A percentile compares a stretch with the other conserved stretches of the same genome.
These are phyloP conservation scores for Orbilia oligospora DNA, from an alignment of 2,329 filamentous ascomycete species.

Conservation along the genomic window DNA sequence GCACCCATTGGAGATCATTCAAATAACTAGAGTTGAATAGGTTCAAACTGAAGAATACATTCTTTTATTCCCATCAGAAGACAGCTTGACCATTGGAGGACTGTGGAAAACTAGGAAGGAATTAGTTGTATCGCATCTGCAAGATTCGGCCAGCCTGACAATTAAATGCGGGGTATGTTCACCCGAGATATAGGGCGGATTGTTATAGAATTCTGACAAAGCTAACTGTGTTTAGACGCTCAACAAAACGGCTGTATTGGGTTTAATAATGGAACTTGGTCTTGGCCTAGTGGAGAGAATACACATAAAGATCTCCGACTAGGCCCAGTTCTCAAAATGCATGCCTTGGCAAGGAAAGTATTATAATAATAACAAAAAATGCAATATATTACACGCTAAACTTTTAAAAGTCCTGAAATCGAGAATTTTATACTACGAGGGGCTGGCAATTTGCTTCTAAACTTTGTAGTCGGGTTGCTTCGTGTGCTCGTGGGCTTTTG, in stretches of 20 bases:
- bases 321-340: not conserved
- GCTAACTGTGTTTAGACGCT: not conserved
- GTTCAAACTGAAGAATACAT: slow-evolving; percentile 15
- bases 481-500: slow-evolving; percentile 42
- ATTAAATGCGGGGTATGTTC: not conserved
- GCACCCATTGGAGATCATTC: not conserved
- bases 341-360: not conserved
- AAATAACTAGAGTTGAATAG: slow-evolving; percentile 5
- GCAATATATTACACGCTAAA: slow-evolving; percentile 8
- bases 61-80: slow-evolving; percentile 31
- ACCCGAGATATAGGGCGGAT: not conserved
- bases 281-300: slow-evolving; percentile 4
- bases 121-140: not conserved
- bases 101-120: slow-evolving; percentile 33
- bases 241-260: slow-evolving; percentile 3
- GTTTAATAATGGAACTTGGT: slow-evolving; percentile 17
- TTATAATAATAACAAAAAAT: not conserved
- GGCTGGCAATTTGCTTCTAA: slow-evolving; percentile 7
- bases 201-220: not conserved
- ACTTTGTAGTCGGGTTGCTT: slow-evolving; percentile 40
- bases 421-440: not conserved
- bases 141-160: not conserved
- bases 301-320: not conserved
- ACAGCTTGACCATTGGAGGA: slow-evolving; percentile 15
- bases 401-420: not conserved